Conservation (phyloP, 2,329 filamentous ascomycete genomes). For the Stachybotrys echinatus region DNA sequence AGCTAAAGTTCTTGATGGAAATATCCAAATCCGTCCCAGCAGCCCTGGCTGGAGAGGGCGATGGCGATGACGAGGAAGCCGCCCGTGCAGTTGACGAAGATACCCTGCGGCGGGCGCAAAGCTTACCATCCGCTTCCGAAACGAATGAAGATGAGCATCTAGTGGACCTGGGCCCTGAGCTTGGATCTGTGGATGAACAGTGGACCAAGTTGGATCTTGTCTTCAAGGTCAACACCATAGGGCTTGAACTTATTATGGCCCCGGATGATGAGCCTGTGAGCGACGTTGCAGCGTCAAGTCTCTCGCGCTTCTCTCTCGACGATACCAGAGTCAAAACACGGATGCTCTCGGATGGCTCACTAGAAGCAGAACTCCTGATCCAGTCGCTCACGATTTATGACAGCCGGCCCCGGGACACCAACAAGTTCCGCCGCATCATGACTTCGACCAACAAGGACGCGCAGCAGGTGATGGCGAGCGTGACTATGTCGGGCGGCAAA, state of each 20-base stretch:
- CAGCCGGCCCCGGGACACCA: slow-evolving; percentile 80
- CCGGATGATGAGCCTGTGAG: slow-evolving; percentile 72
- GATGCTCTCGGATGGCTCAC: slow-evolving; percentile 84
- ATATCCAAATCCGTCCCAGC: slow-evolving; percentile 82
- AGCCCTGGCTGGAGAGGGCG: slow-evolving; percentile 66
- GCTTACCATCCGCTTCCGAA: slow-evolving; percentile 24
- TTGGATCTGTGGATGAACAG: slow-evolving; percentile 60
- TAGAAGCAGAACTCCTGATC: slow-evolving; percentile 90
- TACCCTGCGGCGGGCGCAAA: slow-evolving; percentile 44
- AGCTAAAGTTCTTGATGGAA: slow-evolving; percentile 83
- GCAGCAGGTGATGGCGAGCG: slow-evolving; percentile 96
- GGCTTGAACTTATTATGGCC: slow-evolving; percentile 79
- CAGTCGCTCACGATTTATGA: slow-evolving; percentile 94
- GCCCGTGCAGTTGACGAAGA: slow-evolving; percentile 65
- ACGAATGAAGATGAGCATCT: slow-evolving; percentile 32
- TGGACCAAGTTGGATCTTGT: slow-evolving; percentile 94
- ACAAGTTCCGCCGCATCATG: slow-evolving; percentile 98
- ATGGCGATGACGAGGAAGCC: slow-evolving; percentile 68
- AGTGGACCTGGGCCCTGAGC: slow-evolving; percentile 62
- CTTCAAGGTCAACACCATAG: slow-evolving; percentile 83
- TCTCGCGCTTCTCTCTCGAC: slow-evolving; percentile 92
- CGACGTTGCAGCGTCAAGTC: slow-evolving; percentile 69
- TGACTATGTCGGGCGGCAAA: slow-evolving; percentile 83
- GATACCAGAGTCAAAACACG: slow-evolving; percentile 87
- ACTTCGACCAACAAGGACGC: slow-evolving; percentile 90